phyloP scores from a whole-genome alignment of 169 alveolate genomes.

The Plasmodium inui region DNA sequence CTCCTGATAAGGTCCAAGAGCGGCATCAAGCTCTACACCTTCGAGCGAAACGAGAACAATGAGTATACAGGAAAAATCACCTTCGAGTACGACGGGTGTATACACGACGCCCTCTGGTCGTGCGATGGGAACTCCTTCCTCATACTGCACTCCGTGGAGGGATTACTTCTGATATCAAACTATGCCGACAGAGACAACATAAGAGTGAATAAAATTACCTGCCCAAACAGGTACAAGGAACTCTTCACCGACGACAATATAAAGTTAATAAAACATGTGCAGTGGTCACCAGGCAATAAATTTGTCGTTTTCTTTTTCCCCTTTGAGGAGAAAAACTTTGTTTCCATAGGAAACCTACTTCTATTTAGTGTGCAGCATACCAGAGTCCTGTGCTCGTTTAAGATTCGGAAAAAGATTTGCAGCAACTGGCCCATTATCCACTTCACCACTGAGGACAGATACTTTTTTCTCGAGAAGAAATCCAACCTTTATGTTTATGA shows the following conservation, averaged over 20 bases:
- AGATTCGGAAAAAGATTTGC: slow-evolving; percentile 44
- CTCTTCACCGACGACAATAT: slow-evolving; percentile 32
- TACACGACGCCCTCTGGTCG: slow-evolving; percentile 70
- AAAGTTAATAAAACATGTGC: slow-evolving; percentile 50
- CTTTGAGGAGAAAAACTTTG: slow-evolving; percentile 23
- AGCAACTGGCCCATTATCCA: slow-evolving; percentile 58
- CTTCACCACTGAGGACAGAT: slow-evolving; percentile 46
- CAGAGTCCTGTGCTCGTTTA: slow-evolving; percentile 33
- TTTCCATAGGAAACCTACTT: slow-evolving; percentile 13
- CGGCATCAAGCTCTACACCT: slow-evolving; percentile 49
- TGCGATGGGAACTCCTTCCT: slow-evolving; percentile 49
- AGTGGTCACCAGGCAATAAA: slow-evolving; percentile 55
- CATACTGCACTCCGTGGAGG: slow-evolving; percentile 43
- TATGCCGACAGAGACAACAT: neutral
- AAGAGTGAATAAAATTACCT: neutral
- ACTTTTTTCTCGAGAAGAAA: slow-evolving; percentile 46
- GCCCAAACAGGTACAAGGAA: slow-evolving; percentile 16
- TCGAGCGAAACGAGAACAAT: slow-evolving; percentile 17
- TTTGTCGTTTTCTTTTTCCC: slow-evolving; percentile 55
- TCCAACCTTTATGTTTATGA: slow-evolving; percentile 47
- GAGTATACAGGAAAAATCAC: slow-evolving; percentile 15
- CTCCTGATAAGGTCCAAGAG: slow-evolving; percentile 42
- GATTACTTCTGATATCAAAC: slow-evolving; percentile 20
- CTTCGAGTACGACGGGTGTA: slow-evolving; percentile 56
- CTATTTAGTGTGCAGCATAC: slow-evolving; percentile 19